These are phyloP conservation scores for Arbutus unedo DNA, from an alignment of 148 eudicot species.

Conservation along the genomic window DNA sequence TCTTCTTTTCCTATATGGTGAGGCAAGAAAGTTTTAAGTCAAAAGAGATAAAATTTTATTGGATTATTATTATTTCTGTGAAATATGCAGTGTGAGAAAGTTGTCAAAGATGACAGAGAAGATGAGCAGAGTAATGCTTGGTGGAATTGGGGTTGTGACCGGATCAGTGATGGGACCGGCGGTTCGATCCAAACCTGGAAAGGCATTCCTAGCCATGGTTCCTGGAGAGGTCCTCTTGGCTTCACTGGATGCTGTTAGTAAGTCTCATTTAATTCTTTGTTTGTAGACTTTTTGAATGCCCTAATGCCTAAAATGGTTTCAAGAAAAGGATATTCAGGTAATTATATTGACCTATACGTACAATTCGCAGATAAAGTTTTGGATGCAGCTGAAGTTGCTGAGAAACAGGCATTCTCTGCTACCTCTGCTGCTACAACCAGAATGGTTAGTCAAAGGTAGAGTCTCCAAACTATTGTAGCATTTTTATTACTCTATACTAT, in stretches of 20 bases:
- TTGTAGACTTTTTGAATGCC: too few relatives aligned
- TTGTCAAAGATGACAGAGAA: conserved; percentile 69
- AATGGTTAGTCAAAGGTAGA: conserved; percentile 60
- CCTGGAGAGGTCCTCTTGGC: conserved; percentile 90
- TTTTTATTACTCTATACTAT: background rate
- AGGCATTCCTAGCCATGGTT: conserved; percentile 65
- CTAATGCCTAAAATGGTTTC: too few relatives aligned
- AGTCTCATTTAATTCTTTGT: too few relatives aligned
- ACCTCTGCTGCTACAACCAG: conserved; percentile 74
- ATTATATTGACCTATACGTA: background rate
- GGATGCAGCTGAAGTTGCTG: conserved; percentile 85
- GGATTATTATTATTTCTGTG: background rate
- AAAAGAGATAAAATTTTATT: background rate
- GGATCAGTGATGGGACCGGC: conserved; percentile 77
- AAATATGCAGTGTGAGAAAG: conserved; percentile 48
- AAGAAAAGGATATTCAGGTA: too few relatives aligned
- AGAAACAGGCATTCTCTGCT: conserved; percentile 66
- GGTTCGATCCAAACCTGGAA: conserved; percentile 74
- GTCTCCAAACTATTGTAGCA: background rate
- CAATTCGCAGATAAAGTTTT: conserved; percentile 61
- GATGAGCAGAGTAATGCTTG: conserved; percentile 80
- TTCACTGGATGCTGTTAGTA: conserved; percentile 82
- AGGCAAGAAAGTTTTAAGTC: background rate
- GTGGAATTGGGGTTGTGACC: conserved; percentile 70
- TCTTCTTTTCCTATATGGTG: background rate